These are phyloP conservation scores for Pythium phragmiticola DNA, from an alignment of 352 stramenopile genomes.

Conservation along the genomic window DNA sequence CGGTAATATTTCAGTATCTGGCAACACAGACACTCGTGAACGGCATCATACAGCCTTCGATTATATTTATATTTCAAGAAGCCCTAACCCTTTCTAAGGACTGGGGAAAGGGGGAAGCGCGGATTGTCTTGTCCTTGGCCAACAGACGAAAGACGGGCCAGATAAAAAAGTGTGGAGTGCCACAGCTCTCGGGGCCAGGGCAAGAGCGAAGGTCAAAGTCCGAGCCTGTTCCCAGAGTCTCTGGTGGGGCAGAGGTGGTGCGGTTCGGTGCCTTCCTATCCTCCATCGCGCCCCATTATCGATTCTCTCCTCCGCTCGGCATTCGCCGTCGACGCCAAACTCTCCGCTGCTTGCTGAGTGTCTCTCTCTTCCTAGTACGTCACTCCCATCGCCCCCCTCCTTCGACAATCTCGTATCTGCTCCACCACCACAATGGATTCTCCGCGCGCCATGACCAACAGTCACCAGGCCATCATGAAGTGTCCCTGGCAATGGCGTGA, in stretches of 20 bases:
- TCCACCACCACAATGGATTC: slow-evolving; percentile 47
- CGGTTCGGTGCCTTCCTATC: slow-evolving; percentile 1
- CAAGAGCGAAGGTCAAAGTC: slow-evolving; percentile 20
- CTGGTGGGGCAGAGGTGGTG: slow-evolving; percentile 8
- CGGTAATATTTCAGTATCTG: slow-evolving; percentile 6
- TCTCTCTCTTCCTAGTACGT: slow-evolving; percentile 13
- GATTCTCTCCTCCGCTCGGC: slow-evolving; percentile 8
- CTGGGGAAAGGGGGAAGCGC: slow-evolving; percentile 19
- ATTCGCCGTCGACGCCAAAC: background rate
- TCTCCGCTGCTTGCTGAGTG: background rate
- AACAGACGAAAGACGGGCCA: slow-evolving; percentile 14
- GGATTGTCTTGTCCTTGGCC: slow-evolving; percentile 21
- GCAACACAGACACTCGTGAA: background rate
- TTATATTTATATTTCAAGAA: slow-evolving; percentile 14
- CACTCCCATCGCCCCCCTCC: background rate
- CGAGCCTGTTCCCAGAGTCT: slow-evolving; percentile 23
- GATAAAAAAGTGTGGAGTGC: background rate
- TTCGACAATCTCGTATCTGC: background rate
- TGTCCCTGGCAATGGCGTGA: slow-evolving; percentile 87
- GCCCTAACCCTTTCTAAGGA: slow-evolving; percentile 18
- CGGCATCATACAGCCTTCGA: slow-evolving; percentile 13
- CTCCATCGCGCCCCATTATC: slow-evolving; percentile 7
- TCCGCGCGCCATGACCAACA: slow-evolving; percentile 40
- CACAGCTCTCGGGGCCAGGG: slow-evolving; percentile 15
- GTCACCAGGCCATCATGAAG: slow-evolving; percentile 86